Base-by-base conservation (phyloP, 805 yeast species). In the Clavispora santaluciae region DNA sequence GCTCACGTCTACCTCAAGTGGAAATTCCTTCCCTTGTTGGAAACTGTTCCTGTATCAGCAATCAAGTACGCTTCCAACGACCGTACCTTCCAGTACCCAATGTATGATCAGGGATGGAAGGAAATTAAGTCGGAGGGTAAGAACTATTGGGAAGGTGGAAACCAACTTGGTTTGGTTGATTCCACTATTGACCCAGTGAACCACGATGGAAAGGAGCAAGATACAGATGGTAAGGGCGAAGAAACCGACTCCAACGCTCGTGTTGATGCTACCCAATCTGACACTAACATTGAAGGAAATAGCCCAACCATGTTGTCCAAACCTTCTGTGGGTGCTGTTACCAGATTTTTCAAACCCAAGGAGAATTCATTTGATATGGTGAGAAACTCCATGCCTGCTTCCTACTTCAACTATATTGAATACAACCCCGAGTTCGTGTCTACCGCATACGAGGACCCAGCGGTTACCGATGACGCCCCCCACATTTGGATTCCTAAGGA, bases 401-500 rank as follows among this genome's bases (percentile, higher is more conserved):
- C 54, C 17, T 68, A 61, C 45, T 63, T 57, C 60, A 64, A 66
- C 48, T 67, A 68, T 51, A 61, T 68, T 42, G 68, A 63, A 45
- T 70, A 70, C 49, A 61, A 66, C 41, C 54, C 62, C 5, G 72
- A 68, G 34, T 71, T 68, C 45, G 53, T 69, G 24, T 59, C 60
- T 43, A 55, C 59, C 38, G 70, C 74, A 16, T 82, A 78, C 51
- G 66, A 71, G 26, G 76, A 79, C 52, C 86, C 87, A 18, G 74
- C 76, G 30, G 73, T 79, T 28, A 61, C 56, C n/a, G 81, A 70
- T 23, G 72, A 64, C 6, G 78, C 67, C 45, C 86, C 88, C 22
- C 73, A 74, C 42, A 66, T 83, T 37, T 86, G 95, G 95, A 66
- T 84, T 46, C 79, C 84, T 33, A 74, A 67, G 49, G 95, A 86